Conservation (phyloP, 805 yeast species). For the Pichia thaimueangensis region DNA sequence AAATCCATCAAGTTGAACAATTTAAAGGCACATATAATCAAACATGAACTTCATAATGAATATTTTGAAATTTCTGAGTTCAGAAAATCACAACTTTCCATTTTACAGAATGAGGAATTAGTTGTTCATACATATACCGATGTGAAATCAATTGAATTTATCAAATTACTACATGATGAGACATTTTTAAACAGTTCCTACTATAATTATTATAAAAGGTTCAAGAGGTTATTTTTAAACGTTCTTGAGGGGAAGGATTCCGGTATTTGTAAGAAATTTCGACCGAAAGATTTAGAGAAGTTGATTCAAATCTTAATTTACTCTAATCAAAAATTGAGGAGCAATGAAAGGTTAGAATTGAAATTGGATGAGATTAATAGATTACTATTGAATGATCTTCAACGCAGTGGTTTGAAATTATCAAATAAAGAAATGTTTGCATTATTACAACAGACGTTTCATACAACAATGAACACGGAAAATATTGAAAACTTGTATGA, state of each 20-base stretch:
- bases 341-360: neutral
- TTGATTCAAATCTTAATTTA: slow-evolving; percentile 9
- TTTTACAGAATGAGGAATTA: neutral
- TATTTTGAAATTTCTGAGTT: slow-evolving; percentile 2
- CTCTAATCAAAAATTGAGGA: slow-evolving; percentile 2
- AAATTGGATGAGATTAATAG: slow-evolving; percentile 1
- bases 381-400: slow-evolving; percentile 7
- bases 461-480: neutral
- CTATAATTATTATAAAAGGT: slow-evolving; percentile 2
- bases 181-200: slow-evolving; percentile 5
- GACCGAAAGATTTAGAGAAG: slow-evolving; percentile 13
- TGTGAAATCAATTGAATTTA: slow-evolving; percentile 5
- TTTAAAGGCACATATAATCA: slow-evolving; percentile 7
- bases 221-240: slow-evolving; percentile 3
- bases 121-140: slow-evolving; percentile 3
- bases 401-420: slow-evolving; percentile 1
- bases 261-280: slow-evolving; percentile 5
- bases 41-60: slow-evolving; percentile 9
- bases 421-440: slow-evolving; percentile 14
- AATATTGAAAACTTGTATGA: slow-evolving; percentile 4
- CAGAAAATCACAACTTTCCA: neutral
- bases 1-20: slow-evolving; percentile 1
- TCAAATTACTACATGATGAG: slow-evolving; percentile 10
- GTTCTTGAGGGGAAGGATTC: slow-evolving; percentile 1
- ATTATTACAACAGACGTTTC: slow-evolving; percentile 9